These are phyloP conservation scores for Coemansia sp. DNA, from an alignment of 192 early-diverging fungal genomes.

Conservation along the genomic window DNA sequence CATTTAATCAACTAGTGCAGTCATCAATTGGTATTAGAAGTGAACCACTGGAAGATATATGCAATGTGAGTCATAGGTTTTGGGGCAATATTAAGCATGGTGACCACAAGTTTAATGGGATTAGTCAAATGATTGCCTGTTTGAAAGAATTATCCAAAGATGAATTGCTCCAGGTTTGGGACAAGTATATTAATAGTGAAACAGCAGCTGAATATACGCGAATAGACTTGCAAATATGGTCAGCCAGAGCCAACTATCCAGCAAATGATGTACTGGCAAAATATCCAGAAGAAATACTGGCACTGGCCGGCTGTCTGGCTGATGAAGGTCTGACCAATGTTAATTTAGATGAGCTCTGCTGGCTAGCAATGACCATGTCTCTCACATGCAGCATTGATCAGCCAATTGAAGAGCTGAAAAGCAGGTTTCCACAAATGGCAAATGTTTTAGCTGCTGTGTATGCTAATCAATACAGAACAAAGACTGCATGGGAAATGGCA, in stretches of 20 bases:
- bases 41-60: background rate
- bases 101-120: background rate
- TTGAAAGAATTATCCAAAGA: background rate
- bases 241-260: slow-evolving; percentile 5
- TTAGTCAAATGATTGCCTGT: background rate
- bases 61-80: background rate
- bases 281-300: background rate
- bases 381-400: no score
- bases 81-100: background rate
- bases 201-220: slow-evolving; percentile 24
- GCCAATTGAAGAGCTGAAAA: no score
- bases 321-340: background rate
- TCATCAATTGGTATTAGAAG: background rate
- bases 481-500: no score
- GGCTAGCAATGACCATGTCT: no score
- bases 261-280: background rate
- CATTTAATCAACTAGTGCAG: slow-evolving; percentile 59
- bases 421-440: no score
- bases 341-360: background rate
- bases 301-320: background rate
- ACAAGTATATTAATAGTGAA: slow-evolving; percentile 22
- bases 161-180: slow-evolving; percentile 24
- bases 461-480: no score
- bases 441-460: no score
- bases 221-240: slow-evolving; percentile 20